Base-by-base conservation (phyloP, 1,284 basidiomycete genomes). In the Puccinia polysora region DNA sequence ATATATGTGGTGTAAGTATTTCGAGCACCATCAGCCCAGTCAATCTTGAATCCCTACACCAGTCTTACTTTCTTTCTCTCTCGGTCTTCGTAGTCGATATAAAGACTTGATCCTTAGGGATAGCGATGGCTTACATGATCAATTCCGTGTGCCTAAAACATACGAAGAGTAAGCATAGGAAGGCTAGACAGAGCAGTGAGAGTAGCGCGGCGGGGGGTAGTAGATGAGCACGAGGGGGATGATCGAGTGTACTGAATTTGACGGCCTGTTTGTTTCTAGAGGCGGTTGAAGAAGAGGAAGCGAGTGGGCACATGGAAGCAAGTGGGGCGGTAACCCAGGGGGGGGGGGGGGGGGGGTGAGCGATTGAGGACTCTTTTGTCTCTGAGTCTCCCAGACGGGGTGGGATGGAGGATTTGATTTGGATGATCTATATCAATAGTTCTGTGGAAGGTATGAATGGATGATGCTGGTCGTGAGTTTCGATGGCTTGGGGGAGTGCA, bases 241-340 rank as follows among this genome's bases (percentile, higher is more conserved):
- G 20, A n/a, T 49, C 45, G 23, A 63, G 45, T 2, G 60, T 45
- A n/a, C 60, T 63, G 60, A 63, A 63, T 23, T 63, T 63, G 45
- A 63, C 60, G 60, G 60, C 2, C 32, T 63, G 38, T 49, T 63
- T 63, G 23, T 63, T 63, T 18, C 60, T 63, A 43, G 8, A 15
- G 1, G 45, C 2, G n/a, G 38, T 30, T 28, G 60, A 25, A 28
- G 60, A n/a, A n/a, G n/a, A n/a, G n/a, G n/a, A n/a, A n/a, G n/a
- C n/a, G n/a, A n/a, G n/a, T n/a, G n/a, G n/a, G n/a, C n/a, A n/a
- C n/a, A n/a, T n/a, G n/a, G n/a, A n/a, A n/a, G n/a, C n/a, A n/a
- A n/a, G n/a, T n/a, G n/a, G n/a, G n/a, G n/a, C n/a, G n/a, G n/a
- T n/a, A n/a, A n/a, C n/a, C n/a, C n/a, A n/a, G n/a, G n/a, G n/a